Conservation (phyloP, 805 yeast species). For the Metahyphopichia silvanorum region DNA sequence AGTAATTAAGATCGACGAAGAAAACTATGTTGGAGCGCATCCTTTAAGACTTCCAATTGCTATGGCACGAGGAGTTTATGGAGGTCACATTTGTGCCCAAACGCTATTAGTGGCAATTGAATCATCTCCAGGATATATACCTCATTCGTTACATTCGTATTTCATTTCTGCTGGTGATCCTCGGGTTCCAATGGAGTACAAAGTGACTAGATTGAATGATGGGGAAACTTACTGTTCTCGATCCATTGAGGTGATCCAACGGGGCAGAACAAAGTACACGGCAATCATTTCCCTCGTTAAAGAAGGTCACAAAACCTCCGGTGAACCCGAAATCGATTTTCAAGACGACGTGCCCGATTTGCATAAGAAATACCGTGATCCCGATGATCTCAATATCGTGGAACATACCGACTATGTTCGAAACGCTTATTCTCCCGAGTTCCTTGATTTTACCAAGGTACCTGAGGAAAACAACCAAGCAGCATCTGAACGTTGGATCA, state of each 20-base stretch:
- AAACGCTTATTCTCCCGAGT: constrained; percentile 37
- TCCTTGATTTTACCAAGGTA: constrained; percentile 24
- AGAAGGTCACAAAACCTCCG: constrained; percentile 8
- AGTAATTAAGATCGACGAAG: constrained; percentile 20
- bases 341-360: constrained; percentile 12
- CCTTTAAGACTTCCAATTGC: constrained; percentile 32
- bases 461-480: constrained; percentile 30
- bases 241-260: constrained; percentile 54
- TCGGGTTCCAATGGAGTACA: constrained; percentile 44
- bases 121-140: constrained; percentile 41
- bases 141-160: constrained; percentile 61
- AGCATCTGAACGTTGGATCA: constrained; percentile 39
- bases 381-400: constrained; percentile 18
- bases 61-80: constrained; percentile 66
- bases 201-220: constrained; percentile 50
- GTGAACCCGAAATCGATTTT: constrained; percentile 4
- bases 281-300: constrained; percentile 46
- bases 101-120: constrained; percentile 57
- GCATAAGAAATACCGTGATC: constrained; percentile 22
- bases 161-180: constrained; percentile 56
- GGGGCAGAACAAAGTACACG: constrained; percentile 46
- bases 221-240: constrained; percentile 53
- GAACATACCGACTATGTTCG: constrained; percentile 35
- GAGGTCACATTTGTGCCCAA: constrained; percentile 69
- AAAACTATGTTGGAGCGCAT: constrained; percentile 27